Evolutionary conservation across 345 rosid genomes (phyloP), one percentile per base, ranked within the genome.

Genomic region (Eucalyptus rudis): DNA sequence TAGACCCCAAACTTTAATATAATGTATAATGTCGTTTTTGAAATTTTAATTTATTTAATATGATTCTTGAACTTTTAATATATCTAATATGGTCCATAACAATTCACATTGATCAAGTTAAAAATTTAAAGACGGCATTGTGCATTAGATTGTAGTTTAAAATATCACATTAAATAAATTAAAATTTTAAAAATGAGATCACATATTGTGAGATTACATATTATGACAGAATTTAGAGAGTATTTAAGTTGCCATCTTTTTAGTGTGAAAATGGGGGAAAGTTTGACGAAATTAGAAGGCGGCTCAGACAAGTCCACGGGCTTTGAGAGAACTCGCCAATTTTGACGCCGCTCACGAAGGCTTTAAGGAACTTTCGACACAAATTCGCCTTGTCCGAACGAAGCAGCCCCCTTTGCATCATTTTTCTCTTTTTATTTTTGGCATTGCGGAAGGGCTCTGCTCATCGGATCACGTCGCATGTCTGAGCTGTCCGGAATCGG

Each of bases 71-170:
- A 56, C 1, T 56, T 22, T 56, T 8, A 22, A 56, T 9, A 24
- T 56, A 4, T 56, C 2, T 22, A 56, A 56, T 24, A 24, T 56
- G 5, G 1, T 19, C 1, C 1, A 19, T 52, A 52, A 52, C 1
- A 52, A 52, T 52, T 52, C 2, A 52, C 2, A 52, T 19, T 52
- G 4, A 1, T 3, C 24, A 19, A 19, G 4, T 52, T 52, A 52
- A 52, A 13, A 27, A 1, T 27, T 59, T 27, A 27, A 27, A 59
- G 2, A 59, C 2, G 2, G 5, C 0, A 2, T 59, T 27, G 7
- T 27, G 7, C 7, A 8, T 59, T 52, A 52, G 4, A 52, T 52
- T 52, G 4, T 7, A 0, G 2, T 56, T 56, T 22, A 59, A 27
- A 5, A 5, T 27, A 27, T 59, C 2, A 3, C 3, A 59, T 59